Conservation (phyloP, 1,284 basidiomycete genomes). For the Lignosus rhinocerotis region DNA sequence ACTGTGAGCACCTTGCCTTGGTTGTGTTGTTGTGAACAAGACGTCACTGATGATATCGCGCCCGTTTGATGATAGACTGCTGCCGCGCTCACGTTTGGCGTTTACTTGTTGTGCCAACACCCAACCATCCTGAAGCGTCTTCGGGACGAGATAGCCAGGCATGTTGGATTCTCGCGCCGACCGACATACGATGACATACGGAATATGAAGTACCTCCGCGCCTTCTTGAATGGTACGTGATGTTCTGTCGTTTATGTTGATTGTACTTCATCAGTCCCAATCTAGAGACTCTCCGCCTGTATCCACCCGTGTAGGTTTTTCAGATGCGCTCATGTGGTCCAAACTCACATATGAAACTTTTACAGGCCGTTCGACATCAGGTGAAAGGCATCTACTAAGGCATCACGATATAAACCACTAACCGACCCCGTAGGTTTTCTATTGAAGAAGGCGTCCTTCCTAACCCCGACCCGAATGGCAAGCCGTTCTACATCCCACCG, state of each 20-base stretch:
- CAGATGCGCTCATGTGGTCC: neutral
- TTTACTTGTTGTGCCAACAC: constrained; percentile 34
- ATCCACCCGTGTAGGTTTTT: constrained; percentile 32
- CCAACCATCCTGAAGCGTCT: constrained; percentile 32
- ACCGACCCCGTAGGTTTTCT: constrained; percentile 12
- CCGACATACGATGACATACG: constrained; percentile 32
- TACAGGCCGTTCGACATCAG: constrained; percentile 30
- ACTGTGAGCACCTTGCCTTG: constrained; percentile 46
- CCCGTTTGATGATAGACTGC: constrained; percentile 27
- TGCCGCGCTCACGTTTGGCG: constrained; percentile 32
- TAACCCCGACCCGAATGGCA: constrained; percentile 24
- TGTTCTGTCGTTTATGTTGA: neutral
- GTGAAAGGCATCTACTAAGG: constrained; percentile 26
- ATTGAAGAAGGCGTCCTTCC: constrained; percentile 29
- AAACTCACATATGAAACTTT: constrained; percentile 11
- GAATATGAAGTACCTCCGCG: constrained; percentile 33
- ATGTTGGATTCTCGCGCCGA: constrained; percentile 24
- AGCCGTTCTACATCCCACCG: constrained; percentile 30
- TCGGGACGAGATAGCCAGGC: constrained; percentile 24
- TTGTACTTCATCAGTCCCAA: neutral
- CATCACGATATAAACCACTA: constrained; percentile 23
- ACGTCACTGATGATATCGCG: neutral
- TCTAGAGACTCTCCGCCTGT: constrained; percentile 33
- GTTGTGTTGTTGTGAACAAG: neutral
- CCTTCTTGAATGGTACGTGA: constrained; percentile 35